A percentile compares a stretch with the other conserved stretches of the same genome.
These are phyloP conservation scores for Corniculantispora saksenae DNA, from an alignment of 2,329 filamentous ascomycete species.

Conservation along the genomic window DNA sequence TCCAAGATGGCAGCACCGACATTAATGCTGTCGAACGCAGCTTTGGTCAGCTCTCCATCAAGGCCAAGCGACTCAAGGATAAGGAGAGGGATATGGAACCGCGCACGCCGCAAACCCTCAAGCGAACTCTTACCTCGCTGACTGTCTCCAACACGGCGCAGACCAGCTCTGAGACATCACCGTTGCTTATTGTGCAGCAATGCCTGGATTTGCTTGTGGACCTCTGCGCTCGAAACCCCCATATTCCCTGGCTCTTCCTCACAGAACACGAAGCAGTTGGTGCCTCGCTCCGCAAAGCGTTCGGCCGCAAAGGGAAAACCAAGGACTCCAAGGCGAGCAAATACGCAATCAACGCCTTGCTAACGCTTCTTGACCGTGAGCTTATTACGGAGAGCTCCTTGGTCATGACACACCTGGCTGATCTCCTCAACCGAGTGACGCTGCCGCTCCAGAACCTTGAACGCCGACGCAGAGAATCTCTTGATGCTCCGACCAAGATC, in stretches of 20 bases:
- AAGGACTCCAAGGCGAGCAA: slow-evolving; percentile 83
- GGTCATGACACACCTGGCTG: slow-evolving; percentile 92
- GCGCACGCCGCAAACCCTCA: slow-evolving; percentile 80
- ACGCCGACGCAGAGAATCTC: slow-evolving; percentile 76
- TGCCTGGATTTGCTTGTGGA: slow-evolving; percentile 84
- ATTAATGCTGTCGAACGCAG: slow-evolving; percentile 92
- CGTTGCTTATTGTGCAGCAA: slow-evolving; percentile 92
- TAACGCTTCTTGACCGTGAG: slow-evolving; percentile 87
- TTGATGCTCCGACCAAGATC: slow-evolving; percentile 38
- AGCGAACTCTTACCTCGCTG: slow-evolving; percentile 69
- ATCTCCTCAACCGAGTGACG: slow-evolving; percentile 84
- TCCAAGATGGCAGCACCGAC: slow-evolving; percentile 94
- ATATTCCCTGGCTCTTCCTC: slow-evolving; percentile 88
- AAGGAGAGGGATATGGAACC: slow-evolving; percentile 59
- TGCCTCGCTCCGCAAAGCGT: slow-evolving; percentile 72
- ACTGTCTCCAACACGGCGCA: slow-evolving; percentile 44
- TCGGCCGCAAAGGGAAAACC: slow-evolving; percentile 81
- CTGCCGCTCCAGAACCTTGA: slow-evolving; percentile 79
- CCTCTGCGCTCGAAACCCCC: slow-evolving; percentile 79
- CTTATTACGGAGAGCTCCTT: slow-evolving; percentile 95
- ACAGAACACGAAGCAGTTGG: slow-evolving; percentile 83
- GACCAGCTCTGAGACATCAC: slow-evolving; percentile 84
- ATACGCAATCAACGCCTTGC: slow-evolving; percentile 87
- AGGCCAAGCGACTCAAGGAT: slow-evolving; percentile 76
- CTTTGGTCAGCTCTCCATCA: slow-evolving; percentile 88